A percentile compares a stretch with the other conserved stretches of the same genome.
These are phyloP conservation scores for Penicillium hesseltinei DNA, from an alignment of 2,329 filamentous ascomycete species.

Conservation along the genomic window DNA sequence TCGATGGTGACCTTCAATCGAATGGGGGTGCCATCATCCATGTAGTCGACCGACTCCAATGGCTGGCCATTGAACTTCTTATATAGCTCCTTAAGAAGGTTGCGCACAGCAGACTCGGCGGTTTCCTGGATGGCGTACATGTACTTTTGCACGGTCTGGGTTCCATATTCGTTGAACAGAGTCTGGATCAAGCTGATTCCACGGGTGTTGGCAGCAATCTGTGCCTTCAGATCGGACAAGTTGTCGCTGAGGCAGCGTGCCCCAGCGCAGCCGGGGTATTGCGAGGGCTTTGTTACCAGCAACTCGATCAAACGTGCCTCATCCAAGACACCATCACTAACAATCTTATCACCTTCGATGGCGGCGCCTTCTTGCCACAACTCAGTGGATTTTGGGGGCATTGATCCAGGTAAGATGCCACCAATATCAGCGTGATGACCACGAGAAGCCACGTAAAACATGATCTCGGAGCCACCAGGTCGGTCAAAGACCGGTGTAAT, in stretches of 20 bases:
- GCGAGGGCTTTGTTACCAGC: constrained; percentile 69
- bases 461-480: constrained; percentile 62
- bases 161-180: constrained; percentile 74
- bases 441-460: constrained; percentile 78
- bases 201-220: constrained; percentile 82
- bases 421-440: constrained; percentile 85
- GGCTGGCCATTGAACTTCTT: constrained; percentile 66
- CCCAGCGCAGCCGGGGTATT: constrained; percentile 72
- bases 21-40: constrained; percentile 84
- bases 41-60: constrained; percentile 74
- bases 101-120: constrained; percentile 71
- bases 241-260: constrained; percentile 80
- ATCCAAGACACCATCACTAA: constrained; percentile 73
- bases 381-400: constrained; percentile 62
- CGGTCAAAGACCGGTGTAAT: constrained; percentile 74
- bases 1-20: constrained; percentile 73
- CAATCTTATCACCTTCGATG: constrained; percentile 58
- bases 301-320: constrained; percentile 72
- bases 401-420: constrained; percentile 76
- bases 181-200: constrained; percentile 74
- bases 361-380: constrained; percentile 50
- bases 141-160: constrained; percentile 75
- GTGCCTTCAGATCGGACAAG: constrained; percentile 80
- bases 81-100: constrained; percentile 69
- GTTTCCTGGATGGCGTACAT: constrained; percentile 82